These are phyloP conservation scores for Fusarium pininemorale DNA, from an alignment of 2,329 filamentous ascomycete genomes.

Conservation along the genomic window DNA sequence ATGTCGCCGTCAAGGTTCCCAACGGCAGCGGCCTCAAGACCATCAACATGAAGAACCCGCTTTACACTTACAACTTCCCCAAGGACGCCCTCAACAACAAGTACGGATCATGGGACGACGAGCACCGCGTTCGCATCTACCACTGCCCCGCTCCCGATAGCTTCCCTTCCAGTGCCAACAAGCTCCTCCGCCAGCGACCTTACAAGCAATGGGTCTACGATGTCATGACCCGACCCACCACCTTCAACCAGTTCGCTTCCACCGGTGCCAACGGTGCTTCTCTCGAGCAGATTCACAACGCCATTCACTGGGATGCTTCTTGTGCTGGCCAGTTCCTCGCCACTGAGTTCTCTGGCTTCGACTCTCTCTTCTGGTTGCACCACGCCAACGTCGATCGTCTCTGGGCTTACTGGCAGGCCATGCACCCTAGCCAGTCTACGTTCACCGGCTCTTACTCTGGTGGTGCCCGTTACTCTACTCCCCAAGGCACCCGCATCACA, in stretches of 20 bases:
- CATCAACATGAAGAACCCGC: constrained; percentile 59
- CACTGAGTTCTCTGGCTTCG: constrained; percentile 54
- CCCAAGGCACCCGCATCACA: constrained; percentile 51
- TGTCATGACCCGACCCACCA: constrained; percentile 49
- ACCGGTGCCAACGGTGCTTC: constrained; percentile 50
- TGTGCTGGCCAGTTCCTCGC: constrained; percentile 54
- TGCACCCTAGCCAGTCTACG: constrained; percentile 49
- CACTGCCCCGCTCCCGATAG: constrained; percentile 51
- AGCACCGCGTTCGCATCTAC: constrained; percentile 49
- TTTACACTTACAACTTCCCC: constrained; percentile 62
- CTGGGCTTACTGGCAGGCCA: constrained; percentile 64
- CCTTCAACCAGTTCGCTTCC: constrained; percentile 49
- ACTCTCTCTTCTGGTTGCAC: constrained; percentile 59
- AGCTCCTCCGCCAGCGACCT: constrained; percentile 42
- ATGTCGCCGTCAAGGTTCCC: constrained; percentile 54
- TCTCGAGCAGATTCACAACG: constrained; percentile 56
- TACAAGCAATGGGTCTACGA: constrained; percentile 56
- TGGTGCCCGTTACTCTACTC: constrained; percentile 52
- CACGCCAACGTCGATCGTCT: constrained; percentile 71
- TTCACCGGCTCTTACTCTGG: constrained; percentile 49
- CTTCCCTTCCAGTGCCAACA: constrained; percentile 54
- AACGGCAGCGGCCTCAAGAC: constrained; percentile 43
- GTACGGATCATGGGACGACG: constrained; percentile 49
- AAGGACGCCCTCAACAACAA: constrained; percentile 48
- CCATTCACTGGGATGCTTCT: constrained; percentile 53